A percentile compares a stretch with the other conserved stretches of the same genome.
These are phyloP conservation scores for Gnaphalium uliginosum DNA, from an alignment of 129 eudicot species.

Conservation along the genomic window DNA sequence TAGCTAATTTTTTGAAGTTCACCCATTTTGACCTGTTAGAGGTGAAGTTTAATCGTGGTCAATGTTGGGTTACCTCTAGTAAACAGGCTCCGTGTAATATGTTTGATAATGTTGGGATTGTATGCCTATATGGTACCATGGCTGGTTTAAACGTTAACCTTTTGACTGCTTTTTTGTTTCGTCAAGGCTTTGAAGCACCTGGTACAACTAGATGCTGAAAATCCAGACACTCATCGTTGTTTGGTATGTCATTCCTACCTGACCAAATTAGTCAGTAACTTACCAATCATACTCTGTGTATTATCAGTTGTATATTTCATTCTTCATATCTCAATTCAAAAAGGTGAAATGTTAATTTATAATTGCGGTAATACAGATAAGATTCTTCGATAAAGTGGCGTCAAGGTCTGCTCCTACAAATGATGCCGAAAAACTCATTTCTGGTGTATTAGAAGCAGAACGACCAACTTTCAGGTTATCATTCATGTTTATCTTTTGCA, in stretches of 20 bases:
- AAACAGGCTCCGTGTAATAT: conserved; percentile 2
- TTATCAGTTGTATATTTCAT: not conserved
- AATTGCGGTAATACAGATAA: conserved; percentile 50
- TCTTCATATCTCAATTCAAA: conserved; percentile 5
- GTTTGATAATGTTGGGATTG: conserved; percentile 4
- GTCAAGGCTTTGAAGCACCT: conserved; percentile 45
- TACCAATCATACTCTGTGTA: not conserved
- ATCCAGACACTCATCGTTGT: conserved; percentile 42
- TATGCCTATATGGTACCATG: not conserved
- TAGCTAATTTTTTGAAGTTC: not conserved
- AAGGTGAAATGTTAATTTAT: not conserved
- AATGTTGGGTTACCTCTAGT: not conserved
- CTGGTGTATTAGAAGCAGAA: conserved; percentile 88
- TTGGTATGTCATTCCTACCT: conserved; percentile 34
- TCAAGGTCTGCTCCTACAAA: conserved; percentile 78
- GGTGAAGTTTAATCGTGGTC: not conserved
- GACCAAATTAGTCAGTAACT: not conserved
- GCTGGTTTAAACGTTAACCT: conserved; percentile 11
- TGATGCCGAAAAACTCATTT: conserved; percentile 75
- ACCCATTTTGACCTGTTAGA: not conserved
- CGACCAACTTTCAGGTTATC: conserved; percentile 71
- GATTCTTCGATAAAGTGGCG: conserved; percentile 75
- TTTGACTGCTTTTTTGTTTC: conserved; percentile 18
- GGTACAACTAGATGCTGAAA: conserved; percentile 36
- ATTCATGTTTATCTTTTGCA: conserved; percentile 1